Percentiles rank a stretch among this genome's conserved stretches.
Conservation (phyloP, 306 rosid genomes). For the Clitoria ternatea region DNA sequence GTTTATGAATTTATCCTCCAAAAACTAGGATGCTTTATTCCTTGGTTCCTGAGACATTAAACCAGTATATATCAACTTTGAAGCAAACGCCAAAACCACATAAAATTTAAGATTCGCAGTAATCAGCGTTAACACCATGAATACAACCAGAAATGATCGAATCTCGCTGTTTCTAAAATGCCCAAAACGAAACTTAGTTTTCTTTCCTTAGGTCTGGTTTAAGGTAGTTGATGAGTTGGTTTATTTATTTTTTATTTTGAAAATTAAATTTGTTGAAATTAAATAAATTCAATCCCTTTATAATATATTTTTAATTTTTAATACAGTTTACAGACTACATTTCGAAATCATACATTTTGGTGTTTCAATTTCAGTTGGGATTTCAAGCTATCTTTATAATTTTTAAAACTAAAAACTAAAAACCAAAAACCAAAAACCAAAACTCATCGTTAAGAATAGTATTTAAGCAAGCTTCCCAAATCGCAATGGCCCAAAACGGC, state of each 20-base stretch:
- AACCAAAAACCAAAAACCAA: neutral
- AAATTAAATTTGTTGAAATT: too few species aligned
- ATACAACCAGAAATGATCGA: neutral
- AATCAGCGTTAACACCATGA: neutral
- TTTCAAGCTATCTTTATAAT: too few species aligned
- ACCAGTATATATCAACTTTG: neutral
- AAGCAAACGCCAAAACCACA: neutral
- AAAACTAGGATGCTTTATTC: neutral
- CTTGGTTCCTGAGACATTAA: slow-evolving; percentile 18
- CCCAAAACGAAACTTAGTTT: neutral
- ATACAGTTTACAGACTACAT: too few species aligned
- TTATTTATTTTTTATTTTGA: too few species aligned
- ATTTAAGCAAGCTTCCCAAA: neutral
- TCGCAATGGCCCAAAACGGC: too few species aligned
- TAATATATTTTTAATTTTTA: too few species aligned
- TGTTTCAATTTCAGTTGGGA: too few species aligned
- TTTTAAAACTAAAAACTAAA: too few species aligned
- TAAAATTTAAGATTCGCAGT: neutral
- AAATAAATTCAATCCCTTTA: too few species aligned
- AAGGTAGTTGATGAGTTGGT: too few species aligned
- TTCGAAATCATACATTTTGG: too few species aligned
- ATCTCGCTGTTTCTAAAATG: neutral
- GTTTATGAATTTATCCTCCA: neutral
- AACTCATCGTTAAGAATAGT: neutral
- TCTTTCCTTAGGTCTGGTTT: neutral